These are phyloP conservation scores for Nicotiana knightiana DNA, from an alignment of 257 asterid species.

Conservation along the genomic window DNA sequence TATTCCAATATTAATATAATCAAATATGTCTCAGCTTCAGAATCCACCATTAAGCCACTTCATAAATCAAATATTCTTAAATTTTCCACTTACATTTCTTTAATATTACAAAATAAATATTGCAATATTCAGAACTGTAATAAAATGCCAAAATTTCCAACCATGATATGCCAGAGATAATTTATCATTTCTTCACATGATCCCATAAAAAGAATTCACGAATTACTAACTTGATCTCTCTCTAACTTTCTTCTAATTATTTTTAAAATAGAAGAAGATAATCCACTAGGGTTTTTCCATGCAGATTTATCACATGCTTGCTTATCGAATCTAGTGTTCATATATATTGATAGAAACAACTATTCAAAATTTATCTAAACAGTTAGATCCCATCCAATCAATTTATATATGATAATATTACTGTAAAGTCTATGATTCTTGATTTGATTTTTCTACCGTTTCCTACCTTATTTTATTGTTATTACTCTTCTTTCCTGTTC, in stretches of 20 bases:
- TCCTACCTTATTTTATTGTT: not conserved
- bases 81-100: not conserved
- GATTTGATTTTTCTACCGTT: not conserved
- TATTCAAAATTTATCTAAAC: not conserved
- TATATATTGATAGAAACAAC: too few relatives aligned
- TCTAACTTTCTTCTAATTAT: conserved; percentile 4
- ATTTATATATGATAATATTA: not conserved
- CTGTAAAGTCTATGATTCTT: not conserved
- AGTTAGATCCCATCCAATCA: conserved; percentile 6
- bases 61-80: not conserved
- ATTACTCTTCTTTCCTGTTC: not conserved
- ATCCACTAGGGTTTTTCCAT: not conserved
- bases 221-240: conserved; percentile 30
- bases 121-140: not conserved
- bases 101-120: not conserved
- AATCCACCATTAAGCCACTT: conserved; percentile 19
- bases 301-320: conserved; percentile 8
- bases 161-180: conserved; percentile 4
- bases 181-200: conserved; percentile 23
- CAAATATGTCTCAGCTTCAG: not conserved
- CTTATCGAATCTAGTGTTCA: conserved; percentile 8
- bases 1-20: conserved; percentile 4
- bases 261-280: not conserved
- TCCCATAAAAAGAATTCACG: conserved; percentile 33
- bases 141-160: conserved; percentile 13